phyloP scores from a whole-genome alignment of 495 filamentous ascomycete species.

The Annulohypoxylon nitens region DNA sequence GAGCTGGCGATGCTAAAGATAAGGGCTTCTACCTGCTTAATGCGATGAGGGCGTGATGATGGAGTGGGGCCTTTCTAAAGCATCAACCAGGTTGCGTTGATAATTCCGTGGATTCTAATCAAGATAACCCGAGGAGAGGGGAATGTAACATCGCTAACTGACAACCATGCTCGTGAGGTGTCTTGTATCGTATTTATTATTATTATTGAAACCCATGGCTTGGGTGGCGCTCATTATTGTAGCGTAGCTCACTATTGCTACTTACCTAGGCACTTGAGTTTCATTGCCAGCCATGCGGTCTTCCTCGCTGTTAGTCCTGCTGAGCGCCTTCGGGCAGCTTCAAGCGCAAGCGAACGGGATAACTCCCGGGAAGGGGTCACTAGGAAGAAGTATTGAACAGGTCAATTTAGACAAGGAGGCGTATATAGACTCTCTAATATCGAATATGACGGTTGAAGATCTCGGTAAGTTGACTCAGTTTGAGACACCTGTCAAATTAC shows the following conservation, averaged over 20 bases:
- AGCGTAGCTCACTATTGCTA: not conserved
- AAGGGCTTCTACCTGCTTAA: not conserved
- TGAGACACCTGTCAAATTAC: not conserved
- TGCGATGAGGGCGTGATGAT: not conserved
- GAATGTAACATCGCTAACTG: conserved; percentile 32
- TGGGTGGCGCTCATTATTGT: not conserved
- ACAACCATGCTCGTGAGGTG: not conserved
- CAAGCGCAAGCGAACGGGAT: conserved; percentile 2
- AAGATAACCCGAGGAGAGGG: conserved; percentile 28
- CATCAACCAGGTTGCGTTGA: conserved; percentile 15
- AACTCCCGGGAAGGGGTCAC: not conserved
- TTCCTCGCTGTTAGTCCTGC: not conserved
- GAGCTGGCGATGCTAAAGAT: not conserved
- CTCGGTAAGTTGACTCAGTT: conserved; percentile 34
- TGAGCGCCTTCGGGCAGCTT: conserved; percentile 15
- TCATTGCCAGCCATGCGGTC: conserved; percentile 17
- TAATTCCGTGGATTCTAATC: conserved; percentile 12
- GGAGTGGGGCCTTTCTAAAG: conserved; percentile 7
- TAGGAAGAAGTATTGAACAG: not conserved
- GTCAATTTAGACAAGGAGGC: conserved; percentile 31
- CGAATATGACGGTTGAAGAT: conserved; percentile 51
- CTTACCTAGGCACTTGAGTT: not conserved
- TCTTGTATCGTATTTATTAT: conserved; percentile 12
- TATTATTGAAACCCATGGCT: not conserved
- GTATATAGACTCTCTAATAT: conserved; percentile 45